phyloP scores from a whole-genome alignment of 73 alveolate species.

The Breviolum minutum region DNA sequence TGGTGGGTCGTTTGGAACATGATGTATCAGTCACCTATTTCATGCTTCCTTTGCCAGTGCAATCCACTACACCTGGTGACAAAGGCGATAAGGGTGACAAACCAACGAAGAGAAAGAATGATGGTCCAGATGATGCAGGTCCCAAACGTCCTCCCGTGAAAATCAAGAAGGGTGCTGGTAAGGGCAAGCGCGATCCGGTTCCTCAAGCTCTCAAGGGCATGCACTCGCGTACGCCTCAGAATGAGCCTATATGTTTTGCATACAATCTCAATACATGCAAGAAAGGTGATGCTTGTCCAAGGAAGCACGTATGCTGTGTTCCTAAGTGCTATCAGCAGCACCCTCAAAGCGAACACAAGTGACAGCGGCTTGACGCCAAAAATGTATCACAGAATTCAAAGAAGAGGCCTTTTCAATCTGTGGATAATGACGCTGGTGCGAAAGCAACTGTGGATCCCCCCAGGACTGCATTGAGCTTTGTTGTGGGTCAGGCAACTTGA shows the following conservation, averaged over 20 bases:
- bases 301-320: background rate
- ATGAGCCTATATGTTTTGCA: background rate
- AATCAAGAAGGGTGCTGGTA: background rate
- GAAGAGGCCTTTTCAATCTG: background rate
- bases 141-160: background rate
- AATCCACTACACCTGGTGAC: background rate
- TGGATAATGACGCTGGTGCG: background rate
- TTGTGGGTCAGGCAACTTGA: background rate
- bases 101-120: background rate
- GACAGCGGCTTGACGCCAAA: background rate
- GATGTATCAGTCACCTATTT: background rate
- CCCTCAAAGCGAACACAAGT: background rate
- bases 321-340: background rate
- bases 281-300: background rate
- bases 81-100: background rate
- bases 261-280: conserved; percentile 1
- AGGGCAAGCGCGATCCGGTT: background rate
- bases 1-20: background rate
- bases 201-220: background rate
- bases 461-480: background rate
- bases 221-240: conserved; percentile 7
- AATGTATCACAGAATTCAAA: background rate
- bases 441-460: background rate
- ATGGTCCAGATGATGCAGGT: background rate
- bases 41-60: background rate